Evolutionary conservation across 2,329 filamentous ascomycete species (phyloP), one percentile per base, ranked within the genome.

Genomic region (Chaetomium sp.): DNA sequence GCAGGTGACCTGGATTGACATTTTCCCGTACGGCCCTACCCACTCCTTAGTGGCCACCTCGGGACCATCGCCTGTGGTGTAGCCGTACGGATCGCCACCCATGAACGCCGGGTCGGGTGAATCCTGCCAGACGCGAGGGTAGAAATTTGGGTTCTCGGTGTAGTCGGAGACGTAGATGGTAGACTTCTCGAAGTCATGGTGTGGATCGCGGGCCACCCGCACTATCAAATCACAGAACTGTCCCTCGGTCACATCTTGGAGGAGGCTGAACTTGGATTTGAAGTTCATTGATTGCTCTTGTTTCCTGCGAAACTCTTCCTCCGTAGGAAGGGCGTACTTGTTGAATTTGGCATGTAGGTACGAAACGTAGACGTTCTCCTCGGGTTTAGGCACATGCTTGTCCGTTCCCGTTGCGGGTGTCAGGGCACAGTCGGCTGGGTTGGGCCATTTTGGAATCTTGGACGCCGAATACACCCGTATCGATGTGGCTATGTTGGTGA

Each of bases 91-190:
- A 35, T 62, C 61, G 12, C 58, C 62, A 5, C 52, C 46, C 42
- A 70, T 71, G 5, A 68, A 66, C 3, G 59, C 68, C 4, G 62
- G 62, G 6, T 68, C 67, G 1, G 68, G 61, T 2, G 69, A 60
- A 19, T 59, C 64, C 32, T 67, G 66, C 56, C 64, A 70, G 9
- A 65, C 64, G 49, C 72, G 82, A 38, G 83, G 70, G 61, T 78
- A 85, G 56, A 96, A 84, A 1, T 65, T 57, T 0, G 75, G 65
- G 64, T 96, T 89, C 50, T 81, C 72, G 0, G 90, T 95, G 68
- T 91, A 96, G 69, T 96, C 91, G 0, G 88, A 87, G 14, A 95
- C 73, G 74, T 91, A 91, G 0, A 96, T 61, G 5, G 82, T 81
- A 10, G 80, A 70, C 55, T 71, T 79, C 33, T 79, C 76, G 27